These are phyloP conservation scores for Candida rishiriensis DNA, from an alignment of 805 yeast genomes.

Conservation along the genomic window DNA sequence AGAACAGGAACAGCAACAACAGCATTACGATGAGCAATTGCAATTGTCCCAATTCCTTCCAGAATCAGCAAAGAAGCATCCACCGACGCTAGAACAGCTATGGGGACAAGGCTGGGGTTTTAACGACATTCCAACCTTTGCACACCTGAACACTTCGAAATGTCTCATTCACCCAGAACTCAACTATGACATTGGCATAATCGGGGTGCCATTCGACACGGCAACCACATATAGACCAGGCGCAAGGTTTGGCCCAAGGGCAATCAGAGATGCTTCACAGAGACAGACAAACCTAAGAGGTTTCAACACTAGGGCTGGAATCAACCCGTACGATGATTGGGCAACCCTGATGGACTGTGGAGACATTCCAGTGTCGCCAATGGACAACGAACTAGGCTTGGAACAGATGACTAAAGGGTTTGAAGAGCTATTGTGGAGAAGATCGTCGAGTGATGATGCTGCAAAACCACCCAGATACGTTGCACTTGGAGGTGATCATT, in stretches of 20 bases:
- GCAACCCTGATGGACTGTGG: conserved; percentile 52
- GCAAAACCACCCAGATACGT: conserved; percentile 55
- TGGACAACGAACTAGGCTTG: conserved; percentile 51
- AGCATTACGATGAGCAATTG: neutral
- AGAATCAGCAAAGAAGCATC: conserved; percentile 4
- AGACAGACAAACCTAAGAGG: conserved; percentile 68
- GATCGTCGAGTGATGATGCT: conserved; percentile 21
- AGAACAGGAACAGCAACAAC: no score
- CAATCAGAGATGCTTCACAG: conserved; percentile 63
- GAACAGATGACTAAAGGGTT: conserved; percentile 51
- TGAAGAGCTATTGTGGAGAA: conserved; percentile 46
- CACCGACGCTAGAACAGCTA: conserved; percentile 45
- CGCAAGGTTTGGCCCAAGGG: conserved; percentile 78
- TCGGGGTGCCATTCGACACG: conserved; percentile 83
- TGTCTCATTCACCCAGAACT: conserved; percentile 48
- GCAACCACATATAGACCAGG: conserved; percentile 78
- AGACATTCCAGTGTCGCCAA: conserved; percentile 55
- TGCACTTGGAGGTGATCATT: conserved; percentile 82
- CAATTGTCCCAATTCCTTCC: conserved; percentile 1
- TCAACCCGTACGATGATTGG: conserved; percentile 48
- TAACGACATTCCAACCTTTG: conserved; percentile 65
- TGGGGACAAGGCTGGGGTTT: conserved; percentile 80
- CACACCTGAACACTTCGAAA: conserved; percentile 58
- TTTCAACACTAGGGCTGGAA: conserved; percentile 53
- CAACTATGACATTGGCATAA: conserved; percentile 61